Base-by-base conservation (phyloP, 1,139 yeast genomes). In the Groenewaldozyma sp. region DNA sequence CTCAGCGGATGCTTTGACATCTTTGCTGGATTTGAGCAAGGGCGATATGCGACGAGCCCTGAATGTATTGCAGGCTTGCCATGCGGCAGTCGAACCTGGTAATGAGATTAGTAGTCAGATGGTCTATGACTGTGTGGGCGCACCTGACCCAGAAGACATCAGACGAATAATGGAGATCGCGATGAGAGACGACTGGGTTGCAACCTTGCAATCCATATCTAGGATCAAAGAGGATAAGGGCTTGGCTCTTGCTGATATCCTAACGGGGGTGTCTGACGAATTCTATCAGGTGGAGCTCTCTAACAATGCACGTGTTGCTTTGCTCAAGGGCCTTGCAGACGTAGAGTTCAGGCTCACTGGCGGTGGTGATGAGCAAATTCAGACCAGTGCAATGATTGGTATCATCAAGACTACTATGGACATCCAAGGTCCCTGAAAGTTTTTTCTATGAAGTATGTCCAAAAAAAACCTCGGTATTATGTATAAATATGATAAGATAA, bases 1-100 rank as follows among this genome's bases (percentile, higher is more conserved):
- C 18, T 56, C 69, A 0, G 61, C 68, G 0, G 76, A 68, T 1
- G 97, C 95, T 0, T 65, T 73, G 37, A 61, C 62, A 1, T 78
- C 95, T 1, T 67, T 93, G 40, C 65, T 91, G 45, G 68, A 65
- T 39, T 70, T 91, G 42, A 73, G 94, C 6, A 73, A 76, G 45
- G 99, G 99, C 38, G 99, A 93, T 60, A 93, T 93, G 98, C 76
- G 98, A 65, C 76, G 86, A 45, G 95, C 94, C 1, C 70, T 93
- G 51, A 93, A 93, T 56, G 96, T 93, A 5, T 63, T 93, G 40
- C 99, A 93, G 62, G 94, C 97, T 0, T 84, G 98, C 59, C 75
- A 82, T 48, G 87, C 95, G 0, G 49, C 49, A 24, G 52, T 48
- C 1, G 52, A 45, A 4, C 38, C 42, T 2, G 54, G 50, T 19